Percentiles rank a stretch among this genome's conserved stretches.
These are phyloP conservation scores for Trichophaea hybrida DNA, from an alignment of 2,329 filamentous ascomycete genomes.

Conservation along the genomic window DNA sequence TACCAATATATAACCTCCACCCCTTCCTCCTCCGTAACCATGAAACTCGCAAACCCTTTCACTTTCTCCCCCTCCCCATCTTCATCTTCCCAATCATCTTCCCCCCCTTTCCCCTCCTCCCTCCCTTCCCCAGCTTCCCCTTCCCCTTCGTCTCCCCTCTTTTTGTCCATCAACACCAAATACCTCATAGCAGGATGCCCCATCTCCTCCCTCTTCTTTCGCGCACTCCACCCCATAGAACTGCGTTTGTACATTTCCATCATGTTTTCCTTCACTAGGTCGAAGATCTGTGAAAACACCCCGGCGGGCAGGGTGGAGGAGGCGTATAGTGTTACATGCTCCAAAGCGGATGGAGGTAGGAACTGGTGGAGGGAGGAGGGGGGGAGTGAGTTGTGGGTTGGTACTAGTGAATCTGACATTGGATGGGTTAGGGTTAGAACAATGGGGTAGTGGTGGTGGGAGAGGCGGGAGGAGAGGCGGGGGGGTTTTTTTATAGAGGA, in stretches of 20 bases:
- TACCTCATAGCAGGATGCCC: slow-evolving; percentile 25
- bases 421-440: too few species aligned
- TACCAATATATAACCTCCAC: slow-evolving; percentile 23
- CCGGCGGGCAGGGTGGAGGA: slow-evolving; percentile 16
- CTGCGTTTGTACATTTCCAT: slow-evolving; percentile 21
- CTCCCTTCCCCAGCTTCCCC: not conserved
- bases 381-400: slow-evolving; percentile 12
- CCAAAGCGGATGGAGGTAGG: slow-evolving; percentile 6
- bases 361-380: slow-evolving; percentile 8
- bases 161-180: slow-evolving; percentile 11
- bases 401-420: too few species aligned
- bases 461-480: too few species aligned
- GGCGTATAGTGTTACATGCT: slow-evolving; percentile 22
- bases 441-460: too few species aligned
- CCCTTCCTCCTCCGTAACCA: slow-evolving; percentile 24
- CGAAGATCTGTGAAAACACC: slow-evolving; percentile 21
- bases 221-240: slow-evolving; percentile 22
- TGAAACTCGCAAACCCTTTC: slow-evolving; percentile 23
- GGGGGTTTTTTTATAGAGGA: too few species aligned
- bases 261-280: slow-evolving; percentile 23
- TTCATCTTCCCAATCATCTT: not conserved
- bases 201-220: slow-evolving; percentile 25
- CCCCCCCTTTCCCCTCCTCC: slow-evolving; percentile 1
- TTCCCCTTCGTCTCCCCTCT: not conserved
- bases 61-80: not conserved